Conservation (phyloP, 179 eudicot species). For the Spergularia azorica region DNA sequence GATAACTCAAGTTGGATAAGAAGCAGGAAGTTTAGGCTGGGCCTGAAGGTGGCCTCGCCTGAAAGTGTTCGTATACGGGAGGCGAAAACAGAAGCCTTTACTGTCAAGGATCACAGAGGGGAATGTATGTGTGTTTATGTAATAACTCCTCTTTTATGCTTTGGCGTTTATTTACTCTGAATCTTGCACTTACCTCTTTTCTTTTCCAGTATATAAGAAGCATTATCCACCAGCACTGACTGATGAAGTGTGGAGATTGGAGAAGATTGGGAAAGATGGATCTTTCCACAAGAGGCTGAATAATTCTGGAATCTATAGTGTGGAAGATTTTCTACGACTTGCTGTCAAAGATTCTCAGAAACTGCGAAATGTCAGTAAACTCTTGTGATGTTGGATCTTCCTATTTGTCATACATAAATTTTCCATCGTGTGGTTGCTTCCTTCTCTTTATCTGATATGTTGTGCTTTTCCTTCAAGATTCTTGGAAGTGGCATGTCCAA, state of each 20-base stretch:
- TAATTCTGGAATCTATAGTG: constrained; percentile 49
- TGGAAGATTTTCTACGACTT: constrained; percentile 90
- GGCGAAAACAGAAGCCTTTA: constrained; percentile 96
- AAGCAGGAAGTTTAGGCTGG: constrained; percentile 93
- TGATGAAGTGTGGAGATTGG: constrained; percentile 98
- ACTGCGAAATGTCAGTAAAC: constrained; percentile 63
- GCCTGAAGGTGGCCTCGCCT: constrained; percentile 73
- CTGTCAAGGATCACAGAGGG: constrained; percentile 98
- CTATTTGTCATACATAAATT: not conserved
- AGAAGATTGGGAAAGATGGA: constrained; percentile 98
- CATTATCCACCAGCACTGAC: constrained; percentile 89
- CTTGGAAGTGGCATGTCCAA: constrained; percentile 99
- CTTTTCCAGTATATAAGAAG: constrained; percentile 74
- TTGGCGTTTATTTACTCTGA: not conserved
- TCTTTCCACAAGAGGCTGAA: constrained; percentile 93
- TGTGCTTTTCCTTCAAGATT: constrained; percentile 43
- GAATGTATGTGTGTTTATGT: constrained; percentile 62
- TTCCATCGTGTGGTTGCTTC: constrained; percentile 1
- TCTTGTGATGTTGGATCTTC: not conserved
- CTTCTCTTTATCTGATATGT: constrained; percentile 19
- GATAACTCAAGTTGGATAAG: constrained; percentile 98
- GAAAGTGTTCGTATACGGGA: constrained; percentile 82
- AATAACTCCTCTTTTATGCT: not conserved
- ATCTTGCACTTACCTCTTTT: not conserved
- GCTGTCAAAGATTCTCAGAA: constrained; percentile 78